These are phyloP conservation scores for Micractinium sp. DNA, from an alignment of 139 green algal genomes.

Conservation along the genomic window DNA sequence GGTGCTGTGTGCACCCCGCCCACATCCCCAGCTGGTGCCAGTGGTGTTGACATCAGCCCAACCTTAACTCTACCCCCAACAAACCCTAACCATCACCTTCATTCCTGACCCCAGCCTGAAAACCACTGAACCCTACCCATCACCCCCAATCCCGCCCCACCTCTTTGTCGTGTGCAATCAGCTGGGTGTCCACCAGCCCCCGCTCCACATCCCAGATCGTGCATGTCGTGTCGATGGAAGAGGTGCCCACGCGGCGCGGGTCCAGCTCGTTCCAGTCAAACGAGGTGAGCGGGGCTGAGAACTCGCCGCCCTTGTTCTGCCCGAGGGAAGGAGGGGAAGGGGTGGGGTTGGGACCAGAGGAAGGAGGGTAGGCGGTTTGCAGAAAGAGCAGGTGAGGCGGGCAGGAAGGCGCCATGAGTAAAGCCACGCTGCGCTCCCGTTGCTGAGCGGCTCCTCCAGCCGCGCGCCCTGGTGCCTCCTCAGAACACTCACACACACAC, in stretches of 20 bases:
- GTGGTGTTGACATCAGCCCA: too few relatives aligned
- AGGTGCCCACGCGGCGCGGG: slow-evolving; percentile 86
- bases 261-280: slow-evolving; percentile 99
- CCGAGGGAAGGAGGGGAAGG: not conserved
- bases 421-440: not conserved
- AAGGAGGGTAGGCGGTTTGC: not conserved
- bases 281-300: slow-evolving; percentile 92
- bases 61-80: not conserved
- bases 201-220: slow-evolving; percentile 98
- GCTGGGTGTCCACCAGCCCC: slow-evolving; percentile 89
- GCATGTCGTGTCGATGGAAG: slow-evolving; percentile 95
- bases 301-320: slow-evolving; percentile 89
- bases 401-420: not conserved
- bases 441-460: not conserved
- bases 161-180: slow-evolving; percentile 50
- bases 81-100: too few relatives aligned
- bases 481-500: too few relatives aligned
- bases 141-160: not conserved
- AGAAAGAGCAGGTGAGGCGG: not conserved
- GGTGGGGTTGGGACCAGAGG: not conserved
- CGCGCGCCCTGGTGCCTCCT: not conserved
- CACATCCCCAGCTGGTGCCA: too few relatives aligned
- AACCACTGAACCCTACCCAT: not conserved
- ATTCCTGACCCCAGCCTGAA: not conserved
- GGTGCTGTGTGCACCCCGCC: too few relatives aligned